phyloP scores from a whole-genome alignment of 192 early-diverging fungal species.

The Linnemannia hyalina region DNA sequence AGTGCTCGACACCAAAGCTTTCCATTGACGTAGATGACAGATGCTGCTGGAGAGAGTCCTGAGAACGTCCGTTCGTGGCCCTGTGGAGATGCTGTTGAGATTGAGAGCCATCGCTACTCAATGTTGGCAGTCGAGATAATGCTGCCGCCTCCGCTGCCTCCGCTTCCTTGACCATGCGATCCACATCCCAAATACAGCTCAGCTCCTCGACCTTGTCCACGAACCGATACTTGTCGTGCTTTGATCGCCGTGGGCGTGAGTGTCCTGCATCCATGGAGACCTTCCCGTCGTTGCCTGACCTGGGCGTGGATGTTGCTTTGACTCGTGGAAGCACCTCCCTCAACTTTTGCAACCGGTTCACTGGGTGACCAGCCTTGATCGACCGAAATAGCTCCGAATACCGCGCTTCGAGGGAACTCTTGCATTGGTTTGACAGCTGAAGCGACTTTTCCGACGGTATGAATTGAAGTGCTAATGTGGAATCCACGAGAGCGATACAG shows the following conservation, averaged over 20 bases:
- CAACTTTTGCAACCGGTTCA: constrained; percentile 34
- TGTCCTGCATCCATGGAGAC: constrained; percentile 19
- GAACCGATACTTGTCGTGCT: constrained; percentile 41
- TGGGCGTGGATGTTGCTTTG: constrained; percentile 19
- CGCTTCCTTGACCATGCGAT: constrained; percentile 28
- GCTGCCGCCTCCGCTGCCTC: constrained; percentile 14
- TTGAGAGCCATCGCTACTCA: constrained; percentile 2
- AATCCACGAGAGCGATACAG: background rate
- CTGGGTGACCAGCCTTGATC: constrained; percentile 36
- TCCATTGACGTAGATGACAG: constrained; percentile 30
- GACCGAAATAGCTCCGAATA: constrained; percentile 43
- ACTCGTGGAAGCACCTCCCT: constrained; percentile 32
- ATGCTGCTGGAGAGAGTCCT: background rate
- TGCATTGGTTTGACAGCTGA: constrained; percentile 39
- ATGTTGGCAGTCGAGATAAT: background rate
- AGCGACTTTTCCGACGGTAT: constrained; percentile 49
- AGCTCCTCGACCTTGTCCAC: constrained; percentile 54
- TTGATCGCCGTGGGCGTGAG: constrained; percentile 20
- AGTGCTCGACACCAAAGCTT: constrained; percentile 5
- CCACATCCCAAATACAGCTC: constrained; percentile 55
- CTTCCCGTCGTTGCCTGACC: constrained; percentile 18
- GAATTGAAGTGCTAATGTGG: constrained; percentile 23
- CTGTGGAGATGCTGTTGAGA: constrained; percentile 21
- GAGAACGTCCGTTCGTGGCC: background rate
- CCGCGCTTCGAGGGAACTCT: constrained; percentile 27